Evolutionary conservation across 768 basidiomycete genomes (phyloP).

Genomic region (Bullera alba): DNA sequence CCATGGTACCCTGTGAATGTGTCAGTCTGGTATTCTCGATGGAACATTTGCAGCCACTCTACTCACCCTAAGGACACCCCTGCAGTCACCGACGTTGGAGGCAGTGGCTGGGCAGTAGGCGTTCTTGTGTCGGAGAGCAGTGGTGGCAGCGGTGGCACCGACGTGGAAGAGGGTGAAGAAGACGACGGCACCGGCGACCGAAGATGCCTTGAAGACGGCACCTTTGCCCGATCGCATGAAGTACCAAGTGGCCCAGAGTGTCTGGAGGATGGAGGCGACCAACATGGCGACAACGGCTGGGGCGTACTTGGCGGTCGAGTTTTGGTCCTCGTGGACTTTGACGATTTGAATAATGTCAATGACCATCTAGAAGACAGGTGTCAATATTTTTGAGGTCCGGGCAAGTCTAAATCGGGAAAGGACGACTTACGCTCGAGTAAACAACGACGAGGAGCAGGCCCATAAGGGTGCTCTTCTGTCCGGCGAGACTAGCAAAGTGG

Average conservation of each 20-base stretch:
- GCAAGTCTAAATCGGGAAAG: not conserved
- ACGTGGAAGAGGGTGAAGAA: slow-evolving; percentile 9
- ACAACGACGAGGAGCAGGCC: slow-evolving; percentile 16
- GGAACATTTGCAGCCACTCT: not conserved
- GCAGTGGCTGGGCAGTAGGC: slow-evolving; percentile 14
- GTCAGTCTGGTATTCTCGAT: not conserved
- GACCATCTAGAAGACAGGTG: slow-evolving; percentile 8
- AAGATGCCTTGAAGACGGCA: slow-evolving; percentile 6
- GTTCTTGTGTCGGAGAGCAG: slow-evolving; percentile 7
- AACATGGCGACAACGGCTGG: slow-evolving; percentile 15
- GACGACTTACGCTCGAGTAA: slow-evolving; percentile 15
- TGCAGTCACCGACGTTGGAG: slow-evolving; percentile 13
- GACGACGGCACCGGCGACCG: not conserved
- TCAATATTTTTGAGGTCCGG: not conserved
- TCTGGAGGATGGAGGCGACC: slow-evolving; percentile 10
- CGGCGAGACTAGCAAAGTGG: not conserved
- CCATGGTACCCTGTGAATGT: slow-evolving; percentile 9
- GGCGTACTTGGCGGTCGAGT: slow-evolving; percentile 3
- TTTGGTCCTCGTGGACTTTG: slow-evolving; percentile 6
- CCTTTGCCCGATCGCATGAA: slow-evolving; percentile 10
- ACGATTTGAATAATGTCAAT: slow-evolving; percentile 17
- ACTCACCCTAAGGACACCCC: slow-evolving; percentile 19
- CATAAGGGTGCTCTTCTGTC: slow-evolving; percentile 7
- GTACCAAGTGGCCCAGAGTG: slow-evolving; percentile 6
- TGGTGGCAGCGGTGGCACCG: slow-evolving; percentile 10